Evolutionary conservation across 169 alveolate species (phyloP).

Genomic region (Pseudocohnilembus persalinus): DNA sequence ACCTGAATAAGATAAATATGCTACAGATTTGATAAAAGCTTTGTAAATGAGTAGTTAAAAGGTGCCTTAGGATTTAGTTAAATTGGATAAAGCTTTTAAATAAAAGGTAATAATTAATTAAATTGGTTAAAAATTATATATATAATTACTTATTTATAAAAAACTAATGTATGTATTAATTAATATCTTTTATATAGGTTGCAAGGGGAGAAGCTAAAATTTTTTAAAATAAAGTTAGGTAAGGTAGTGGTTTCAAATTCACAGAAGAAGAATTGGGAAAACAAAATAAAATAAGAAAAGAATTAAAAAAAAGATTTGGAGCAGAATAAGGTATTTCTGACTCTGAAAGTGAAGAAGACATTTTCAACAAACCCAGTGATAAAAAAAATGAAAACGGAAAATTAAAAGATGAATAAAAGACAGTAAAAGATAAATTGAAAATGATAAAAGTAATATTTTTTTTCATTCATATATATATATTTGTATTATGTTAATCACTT

Average conservation of each 20-base stretch:
- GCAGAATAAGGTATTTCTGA: background rate
- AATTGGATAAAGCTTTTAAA: slow-evolving; percentile 78
- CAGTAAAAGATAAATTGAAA: slow-evolving; percentile 14
- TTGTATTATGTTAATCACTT: too few relatives aligned
- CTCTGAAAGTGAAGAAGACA: slow-evolving; percentile 25
- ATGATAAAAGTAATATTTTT: too few relatives aligned
- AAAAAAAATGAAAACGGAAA: slow-evolving; percentile 41
- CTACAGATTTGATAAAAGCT: slow-evolving; percentile 94
- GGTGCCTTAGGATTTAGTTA: slow-evolving; percentile 85
- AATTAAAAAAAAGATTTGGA: slow-evolving; percentile 24
- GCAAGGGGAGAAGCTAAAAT: slow-evolving; percentile 77
- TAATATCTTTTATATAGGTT: too few relatives aligned
- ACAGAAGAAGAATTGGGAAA: slow-evolving; percentile 48
- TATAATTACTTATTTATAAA: slow-evolving; percentile 95
- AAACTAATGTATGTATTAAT: slow-evolving; percentile 91
- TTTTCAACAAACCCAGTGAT: slow-evolving; percentile 12
- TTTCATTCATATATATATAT: too few relatives aligned
- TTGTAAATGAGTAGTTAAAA: slow-evolving; percentile 84
- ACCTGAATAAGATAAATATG: slow-evolving; percentile 91
- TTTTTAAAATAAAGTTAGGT: slow-evolving; percentile 56
- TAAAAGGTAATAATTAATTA: slow-evolving; percentile 84
- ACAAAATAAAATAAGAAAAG: slow-evolving; percentile 56
- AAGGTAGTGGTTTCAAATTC: slow-evolving; percentile 77
- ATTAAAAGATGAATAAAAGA: slow-evolving; percentile 31
- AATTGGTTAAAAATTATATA: slow-evolving; percentile 73